Base-by-base conservation (phyloP, 805 yeast genomes). In the Blastobotrys chiropterorum region DNA sequence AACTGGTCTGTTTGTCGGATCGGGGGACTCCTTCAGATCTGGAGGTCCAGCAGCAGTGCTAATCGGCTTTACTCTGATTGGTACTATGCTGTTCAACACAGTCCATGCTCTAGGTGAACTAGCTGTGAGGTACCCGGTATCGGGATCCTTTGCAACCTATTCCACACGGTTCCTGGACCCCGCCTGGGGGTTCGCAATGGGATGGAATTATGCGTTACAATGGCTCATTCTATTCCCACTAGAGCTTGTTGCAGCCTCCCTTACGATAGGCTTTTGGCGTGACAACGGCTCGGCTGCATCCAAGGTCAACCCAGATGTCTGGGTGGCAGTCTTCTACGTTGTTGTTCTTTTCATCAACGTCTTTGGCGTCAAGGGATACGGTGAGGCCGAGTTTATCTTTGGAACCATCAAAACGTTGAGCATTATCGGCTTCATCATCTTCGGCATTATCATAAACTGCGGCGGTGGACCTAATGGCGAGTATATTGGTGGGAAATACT, bases 1-100 rank as follows among this genome's bases (percentile, higher is more conserved):
- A 58, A 82, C 87, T 1, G 88, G 89, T 65, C 69, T 83, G 52
- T 77, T 84, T 56, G 83, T 83, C 50, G 89, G 89, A 60, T 74
- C 81, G 17, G 86, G 85, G 45, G 62, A 70, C 26, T 77, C 83
- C 1, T 70, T 84, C 56, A 61, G 64, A 38, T 63, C 67, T 13
- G 84, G 85, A 56, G 90, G 90, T 30, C 88, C 90, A 2, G 86
- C 79, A 13, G 78, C 78, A 47, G 56, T 79, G 44, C 69, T 85
- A 44, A 73, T 83, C 41, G 82, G 86, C 30, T 81, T 79, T 62
- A 71, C 76, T 22, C 63, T 81, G 48, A 79, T 83, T 70, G 86
- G 87, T 30, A 65, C 78, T 49, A 78, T 81, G 67, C 76, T 85
- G 51, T 80, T 77, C 57, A 76, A 79, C 62, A 82, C 82, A 34